These are phyloP conservation scores for Aspergillus glaucus DNA, from an alignment of 2,329 filamentous ascomycete species.

Conservation along the genomic window DNA sequence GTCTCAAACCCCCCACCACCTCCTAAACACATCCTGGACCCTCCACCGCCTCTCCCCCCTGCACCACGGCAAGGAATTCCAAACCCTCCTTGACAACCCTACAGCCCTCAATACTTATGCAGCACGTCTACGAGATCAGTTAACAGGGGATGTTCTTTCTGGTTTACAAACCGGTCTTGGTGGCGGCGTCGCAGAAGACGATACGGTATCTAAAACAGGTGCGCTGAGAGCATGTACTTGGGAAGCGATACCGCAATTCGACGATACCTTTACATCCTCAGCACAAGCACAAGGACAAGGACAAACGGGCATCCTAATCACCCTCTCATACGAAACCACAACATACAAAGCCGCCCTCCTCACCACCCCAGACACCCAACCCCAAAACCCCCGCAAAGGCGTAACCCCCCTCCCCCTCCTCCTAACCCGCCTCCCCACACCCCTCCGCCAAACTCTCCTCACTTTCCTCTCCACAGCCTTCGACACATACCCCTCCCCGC, in stretches of 20 bases:
- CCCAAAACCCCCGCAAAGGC: constrained; percentile 11
- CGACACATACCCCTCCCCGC: constrained; percentile 42
- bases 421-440: constrained; percentile 46
- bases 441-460: constrained; percentile 44
- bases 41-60: constrained; percentile 50
- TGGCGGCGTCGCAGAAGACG: constrained; percentile 21
- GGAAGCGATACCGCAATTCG: constrained; percentile 26
- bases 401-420: constrained; percentile 47
- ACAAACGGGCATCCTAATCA: constrained; percentile 42
- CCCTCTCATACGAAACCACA: constrained; percentile 45
- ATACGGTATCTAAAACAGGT: constrained; percentile 40
- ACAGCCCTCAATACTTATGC: constrained; percentile 41
- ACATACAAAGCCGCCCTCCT: constrained; percentile 48
- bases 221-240: constrained; percentile 44
- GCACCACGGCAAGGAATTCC: constrained; percentile 39
- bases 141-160: constrained; percentile 45
- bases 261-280: constrained; percentile 19
- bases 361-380: constrained; percentile 24
- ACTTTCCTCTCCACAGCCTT: constrained; percentile 46
- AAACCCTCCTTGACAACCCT: constrained; percentile 28
- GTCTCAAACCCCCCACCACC: constrained; percentile 24
- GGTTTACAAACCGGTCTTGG: constrained; percentile 37
- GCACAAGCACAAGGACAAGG: constrained; percentile 23
- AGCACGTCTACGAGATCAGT: constrained; percentile 41
- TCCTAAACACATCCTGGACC: constrained; percentile 51